phyloP scores from a whole-genome alignment of 108 stramenopile species.

The Fragilariopsis cylindrus region DNA sequence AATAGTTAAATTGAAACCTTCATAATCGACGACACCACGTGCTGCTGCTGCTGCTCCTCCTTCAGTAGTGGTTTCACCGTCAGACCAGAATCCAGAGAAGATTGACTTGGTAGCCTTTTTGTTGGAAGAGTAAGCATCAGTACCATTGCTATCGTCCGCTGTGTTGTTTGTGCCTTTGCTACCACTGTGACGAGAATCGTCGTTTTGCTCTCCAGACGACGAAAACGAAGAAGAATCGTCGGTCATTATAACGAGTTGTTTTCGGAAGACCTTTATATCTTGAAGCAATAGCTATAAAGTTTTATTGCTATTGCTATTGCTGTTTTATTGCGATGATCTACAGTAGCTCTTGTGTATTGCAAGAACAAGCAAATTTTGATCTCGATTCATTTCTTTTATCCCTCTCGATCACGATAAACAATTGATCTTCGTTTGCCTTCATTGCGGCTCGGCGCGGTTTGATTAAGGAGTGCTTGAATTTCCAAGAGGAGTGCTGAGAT shows the following conservation, averaged over 20 bases:
- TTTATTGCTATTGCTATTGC: not conserved
- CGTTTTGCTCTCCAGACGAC: not conserved
- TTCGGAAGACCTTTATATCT: not conserved
- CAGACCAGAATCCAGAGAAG: conserved; percentile 21
- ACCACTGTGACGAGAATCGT: not conserved
- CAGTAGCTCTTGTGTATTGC: not conserved
- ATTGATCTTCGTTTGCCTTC: no score
- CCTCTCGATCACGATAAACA: no score
- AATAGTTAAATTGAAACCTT: conserved; percentile 22
- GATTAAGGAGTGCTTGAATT: no score
- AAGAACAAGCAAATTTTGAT: no score
- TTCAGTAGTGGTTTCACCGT: not conserved
- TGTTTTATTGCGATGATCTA: not conserved
- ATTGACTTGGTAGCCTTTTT: not conserved
- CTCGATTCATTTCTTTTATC: no score
- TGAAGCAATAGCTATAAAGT: no score
- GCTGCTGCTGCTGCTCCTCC: not conserved
- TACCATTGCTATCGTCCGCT: not conserved
- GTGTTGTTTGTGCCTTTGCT: not conserved
- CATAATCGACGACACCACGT: conserved; percentile 17
- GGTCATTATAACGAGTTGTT: not conserved
- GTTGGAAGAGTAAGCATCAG: not conserved
- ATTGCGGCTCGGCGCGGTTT: no score
- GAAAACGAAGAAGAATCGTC: not conserved
- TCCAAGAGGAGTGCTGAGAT: no score